These are phyloP conservation scores for Trichophyton rubrum DNA, from an alignment of 2,329 filamentous ascomycete genomes.

Conservation along the genomic window DNA sequence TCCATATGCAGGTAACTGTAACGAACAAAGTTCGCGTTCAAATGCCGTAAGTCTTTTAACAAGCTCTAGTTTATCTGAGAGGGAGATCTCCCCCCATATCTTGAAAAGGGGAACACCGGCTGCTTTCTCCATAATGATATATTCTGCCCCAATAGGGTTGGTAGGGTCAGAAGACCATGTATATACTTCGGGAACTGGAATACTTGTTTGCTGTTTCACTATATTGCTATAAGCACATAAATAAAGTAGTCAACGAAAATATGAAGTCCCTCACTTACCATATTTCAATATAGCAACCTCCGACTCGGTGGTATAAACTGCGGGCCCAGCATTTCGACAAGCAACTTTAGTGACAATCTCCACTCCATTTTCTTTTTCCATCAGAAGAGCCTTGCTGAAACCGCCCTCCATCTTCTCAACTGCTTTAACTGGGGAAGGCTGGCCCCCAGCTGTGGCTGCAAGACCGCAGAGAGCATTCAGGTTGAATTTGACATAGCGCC, in stretches of 20 bases:
- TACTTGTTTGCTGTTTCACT: conserved; percentile 16
- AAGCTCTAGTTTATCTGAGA: conserved; percentile 15
- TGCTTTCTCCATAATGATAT: conserved; percentile 11
- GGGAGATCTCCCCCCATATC: conserved; percentile 9
- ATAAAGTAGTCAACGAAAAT: neutral
- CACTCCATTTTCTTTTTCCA: conserved; percentile 19
- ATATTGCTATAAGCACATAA: neutral
- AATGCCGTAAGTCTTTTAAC: conserved; percentile 17
- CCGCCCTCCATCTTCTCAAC: conserved; percentile 21
- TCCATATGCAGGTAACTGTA: conserved; percentile 19
- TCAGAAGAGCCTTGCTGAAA: conserved; percentile 23
- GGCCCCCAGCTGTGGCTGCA: conserved; percentile 11
- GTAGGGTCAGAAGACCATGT: conserved; percentile 15
- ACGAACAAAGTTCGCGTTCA: conserved; percentile 13
- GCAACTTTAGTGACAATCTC: conserved; percentile 25
- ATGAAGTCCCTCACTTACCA: conserved; percentile 7
- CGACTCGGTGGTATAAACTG: conserved; percentile 19
- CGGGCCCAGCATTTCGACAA: conserved; percentile 21
- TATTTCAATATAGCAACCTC: conserved; percentile 23
- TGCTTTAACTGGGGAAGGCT: conserved; percentile 12
- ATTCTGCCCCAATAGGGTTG: conserved; percentile 13
- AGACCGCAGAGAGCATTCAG: conserved; percentile 17
- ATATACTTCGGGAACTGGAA: conserved; percentile 19
- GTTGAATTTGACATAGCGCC: conserved; percentile 18
- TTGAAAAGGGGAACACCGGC: conserved; percentile 6